Conservation (phyloP, 2,329 filamentous ascomycete genomes). For the Talaromyces marneffei region DNA sequence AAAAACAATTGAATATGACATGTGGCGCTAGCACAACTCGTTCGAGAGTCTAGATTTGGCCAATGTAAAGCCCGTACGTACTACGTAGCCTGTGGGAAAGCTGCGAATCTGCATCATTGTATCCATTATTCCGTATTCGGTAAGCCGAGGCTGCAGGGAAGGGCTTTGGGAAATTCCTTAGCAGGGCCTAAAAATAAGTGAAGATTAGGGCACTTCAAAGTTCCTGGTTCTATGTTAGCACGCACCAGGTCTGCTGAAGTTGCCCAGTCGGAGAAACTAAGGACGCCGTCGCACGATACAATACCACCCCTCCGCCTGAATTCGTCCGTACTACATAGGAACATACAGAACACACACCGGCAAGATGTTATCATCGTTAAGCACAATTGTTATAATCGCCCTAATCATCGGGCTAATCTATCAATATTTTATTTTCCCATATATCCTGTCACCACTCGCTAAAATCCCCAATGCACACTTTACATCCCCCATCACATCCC, state of each 20-base stretch:
- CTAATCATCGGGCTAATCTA: constrained; percentile 19
- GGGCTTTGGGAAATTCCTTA: not conserved
- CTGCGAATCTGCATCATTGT: not conserved
- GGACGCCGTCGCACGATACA: not conserved
- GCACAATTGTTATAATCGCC: not conserved
- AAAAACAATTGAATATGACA: not conserved
- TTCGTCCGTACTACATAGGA: not conserved
- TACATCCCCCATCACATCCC: constrained; percentile 51
- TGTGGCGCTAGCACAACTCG: not conserved
- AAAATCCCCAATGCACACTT: constrained; percentile 60
- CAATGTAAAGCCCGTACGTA: not conserved
- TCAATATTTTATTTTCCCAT: constrained; percentile 23
- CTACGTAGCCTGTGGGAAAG: not conserved
- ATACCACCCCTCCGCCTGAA: not conserved
- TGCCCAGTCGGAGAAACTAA: not conserved
- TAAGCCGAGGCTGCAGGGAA: not conserved
- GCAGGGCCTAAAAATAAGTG: not conserved
- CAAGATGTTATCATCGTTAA: not conserved
- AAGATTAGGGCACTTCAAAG: not conserved
- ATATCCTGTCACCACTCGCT: constrained; percentile 53
- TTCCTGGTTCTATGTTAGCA: not conserved
- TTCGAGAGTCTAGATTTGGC: not conserved
- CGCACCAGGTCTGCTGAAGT: not conserved
- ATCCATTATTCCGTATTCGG: not conserved
- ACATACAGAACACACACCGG: not conserved